Evolutionary conservation across 179 eudicot genomes (phyloP), one percentile per base, ranked within the genome.

Genomic region (Silene vulgaris): DNA sequence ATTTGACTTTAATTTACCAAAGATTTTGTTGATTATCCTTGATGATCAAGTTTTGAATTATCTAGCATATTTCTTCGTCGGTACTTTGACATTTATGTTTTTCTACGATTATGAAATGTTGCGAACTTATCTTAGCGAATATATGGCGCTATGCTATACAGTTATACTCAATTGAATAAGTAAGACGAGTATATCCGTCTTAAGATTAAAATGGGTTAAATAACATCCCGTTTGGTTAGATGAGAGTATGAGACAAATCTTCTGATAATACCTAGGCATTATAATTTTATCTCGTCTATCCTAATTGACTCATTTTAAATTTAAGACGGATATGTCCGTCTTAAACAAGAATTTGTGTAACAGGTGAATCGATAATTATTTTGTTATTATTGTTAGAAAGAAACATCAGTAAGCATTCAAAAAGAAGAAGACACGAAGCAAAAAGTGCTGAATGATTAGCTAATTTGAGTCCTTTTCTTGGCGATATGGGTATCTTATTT

Each of bases 401-500:
- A 30, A 30, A 30, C 35, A 30, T 30, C 35, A 30, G 35, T 30
- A 37, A 37, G 45, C 45, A 37, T 37, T 37, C 37, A 32, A 32
- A 32, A 32, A 4, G 3, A 32, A 1, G 76, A 43, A 45, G 50
- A n/a, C 59, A 40, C 50, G 77, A 74, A 67, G 50, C 40, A 35
- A 35, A 35, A 35, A 8, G 14, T 74, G 19, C 8, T 37, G 5
- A 6, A 37, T 40, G 5, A 69, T 48, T 8, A 14, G 67, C 50
- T 16, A 76, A 72, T 40, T 48, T 57, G 77, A 76, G 71, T 62
- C 69, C 16, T 72, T 72, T 62, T 48, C 14, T 19, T 40, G 14
- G 50, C n/a, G 75, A 80, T 80, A 61, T 80, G 56, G 77, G 80
- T 72, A 75, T 75, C 16, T 12, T 45, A 77, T 6, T 8, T 62